Percentiles rank a stretch among this genome's conserved stretches.
Evolutionary conservation across 2,329 filamentous ascomycete species (phyloP).

Genomic region (Amauroascus niger): DNA sequence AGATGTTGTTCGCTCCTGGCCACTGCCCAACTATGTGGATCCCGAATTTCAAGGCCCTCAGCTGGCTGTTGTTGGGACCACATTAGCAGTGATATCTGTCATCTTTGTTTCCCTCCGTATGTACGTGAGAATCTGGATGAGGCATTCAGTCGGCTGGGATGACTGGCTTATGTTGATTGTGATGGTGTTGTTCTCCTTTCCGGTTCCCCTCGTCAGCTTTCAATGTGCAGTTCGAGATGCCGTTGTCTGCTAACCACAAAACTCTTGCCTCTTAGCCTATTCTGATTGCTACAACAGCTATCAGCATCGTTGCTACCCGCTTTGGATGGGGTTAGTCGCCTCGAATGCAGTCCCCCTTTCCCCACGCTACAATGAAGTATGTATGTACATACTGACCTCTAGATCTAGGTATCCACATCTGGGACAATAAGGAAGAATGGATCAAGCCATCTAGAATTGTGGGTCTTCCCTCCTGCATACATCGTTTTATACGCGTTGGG

Average conservation of each 20-base stretch:
- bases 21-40: conserved; percentile 26
- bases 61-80: conserved; percentile 22
- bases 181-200: conserved; percentile 13
- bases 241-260: neutral
- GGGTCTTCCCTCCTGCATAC: neutral
- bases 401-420: conserved; percentile 17
- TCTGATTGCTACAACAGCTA: conserved; percentile 9
- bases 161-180: conserved; percentile 19
- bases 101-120: conserved; percentile 20
- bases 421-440: conserved; percentile 17
- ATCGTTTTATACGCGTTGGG: neutral
- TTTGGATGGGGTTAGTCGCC: conserved; percentile 17
- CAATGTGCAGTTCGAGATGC: neutral
- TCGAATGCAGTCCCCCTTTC: neutral
- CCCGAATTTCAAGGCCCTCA: conserved; percentile 22
- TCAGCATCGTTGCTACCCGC: conserved; percentile 15
- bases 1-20: conserved; percentile 21
- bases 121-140: conserved; percentile 19
- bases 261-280: conserved; percentile 9
- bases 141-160: conserved; percentile 17
- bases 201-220: neutral
- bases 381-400: neutral
- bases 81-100: conserved; percentile 20
- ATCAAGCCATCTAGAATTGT: conserved; percentile 13
- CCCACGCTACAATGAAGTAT: no score